These are phyloP conservation scores for Penicillium expansum DNA, from an alignment of 2,329 filamentous ascomycete genomes.

Conservation along the genomic window DNA sequence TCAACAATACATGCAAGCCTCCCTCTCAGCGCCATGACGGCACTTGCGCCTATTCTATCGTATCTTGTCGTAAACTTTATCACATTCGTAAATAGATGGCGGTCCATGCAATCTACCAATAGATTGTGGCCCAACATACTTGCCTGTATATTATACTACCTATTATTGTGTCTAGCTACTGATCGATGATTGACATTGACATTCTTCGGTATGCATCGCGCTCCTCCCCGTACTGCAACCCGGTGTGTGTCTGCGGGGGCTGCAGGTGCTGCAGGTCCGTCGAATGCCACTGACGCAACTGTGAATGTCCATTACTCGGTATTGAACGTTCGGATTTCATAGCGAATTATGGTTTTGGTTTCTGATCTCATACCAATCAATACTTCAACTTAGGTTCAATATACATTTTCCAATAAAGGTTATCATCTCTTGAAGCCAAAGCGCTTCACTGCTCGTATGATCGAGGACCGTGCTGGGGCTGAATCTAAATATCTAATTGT, in stretches of 20 bases:
- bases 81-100: neutral
- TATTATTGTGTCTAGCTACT: neutral
- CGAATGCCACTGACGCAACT: constrained; percentile 1
- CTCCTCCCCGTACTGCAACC: neutral
- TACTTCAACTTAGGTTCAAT: neutral
- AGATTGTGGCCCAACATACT: constrained; percentile 7
- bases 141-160: constrained; percentile 1
- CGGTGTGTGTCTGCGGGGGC: neutral
- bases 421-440: neutral
- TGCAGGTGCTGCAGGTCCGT: neutral
- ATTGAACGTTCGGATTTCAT: neutral
- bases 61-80: neutral
- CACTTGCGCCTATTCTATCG: neutral
- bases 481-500: neutral
- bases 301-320: neutral
- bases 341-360: neutral
- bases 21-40: neutral
- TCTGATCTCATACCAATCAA: neutral
- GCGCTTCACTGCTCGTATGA: neutral
- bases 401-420: neutral
- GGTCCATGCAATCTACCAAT: constrained; percentile 13
- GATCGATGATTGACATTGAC: neutral
- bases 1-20: constrained; percentile 16
- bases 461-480: neutral
- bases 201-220: constrained; percentile 6